A percentile compares a stretch with the other conserved stretches of the same genome.
These are phyloP conservation scores for Cenchrus fungigraminus DNA, from an alignment of 176 grass and related monocot genomes.

Conservation along the genomic window DNA sequence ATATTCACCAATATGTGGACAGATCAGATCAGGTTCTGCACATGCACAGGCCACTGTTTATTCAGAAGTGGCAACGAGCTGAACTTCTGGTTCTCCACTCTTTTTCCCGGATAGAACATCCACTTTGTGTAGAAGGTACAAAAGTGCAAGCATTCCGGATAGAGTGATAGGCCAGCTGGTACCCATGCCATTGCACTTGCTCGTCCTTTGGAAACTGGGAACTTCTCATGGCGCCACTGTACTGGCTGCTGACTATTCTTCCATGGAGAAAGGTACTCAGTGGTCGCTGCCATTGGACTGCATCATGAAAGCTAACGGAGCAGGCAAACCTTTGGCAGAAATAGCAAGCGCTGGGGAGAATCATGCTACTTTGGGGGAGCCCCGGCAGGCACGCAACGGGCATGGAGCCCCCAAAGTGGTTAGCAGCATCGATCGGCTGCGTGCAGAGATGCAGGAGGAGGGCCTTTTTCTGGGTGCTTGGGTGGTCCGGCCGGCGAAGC, in stretches of 20 bases:
- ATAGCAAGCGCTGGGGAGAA: constrained; percentile 30
- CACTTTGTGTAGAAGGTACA: background rate
- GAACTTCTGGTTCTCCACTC: background rate
- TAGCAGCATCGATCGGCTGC: constrained; percentile 21
- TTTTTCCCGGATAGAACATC: background rate
- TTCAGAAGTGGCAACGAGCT: background rate
- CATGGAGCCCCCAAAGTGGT: constrained; percentile 25
- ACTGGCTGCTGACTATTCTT: constrained; percentile 7
- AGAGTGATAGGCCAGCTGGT: background rate
- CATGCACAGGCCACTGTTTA: constrained; percentile 7
- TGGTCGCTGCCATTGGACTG: background rate
- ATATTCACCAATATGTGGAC: background rate
- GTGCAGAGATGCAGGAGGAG: background rate
- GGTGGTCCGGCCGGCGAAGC: background rate
- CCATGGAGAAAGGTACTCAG: background rate
- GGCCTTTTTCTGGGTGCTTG: background rate
- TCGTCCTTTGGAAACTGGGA: constrained; percentile 7
- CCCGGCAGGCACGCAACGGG: background rate
- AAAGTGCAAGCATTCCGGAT: background rate
- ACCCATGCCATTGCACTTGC: background rate
- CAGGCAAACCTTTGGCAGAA: constrained; percentile 32
- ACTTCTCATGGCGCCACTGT: background rate
- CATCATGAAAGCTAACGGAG: constrained; percentile 34
- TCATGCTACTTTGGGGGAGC: constrained; percentile 39
- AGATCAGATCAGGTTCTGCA: background rate